phyloP scores from a whole-genome alignment of 1,284 basidiomycete genomes.

The Coniferiporia sulphurascens region DNA sequence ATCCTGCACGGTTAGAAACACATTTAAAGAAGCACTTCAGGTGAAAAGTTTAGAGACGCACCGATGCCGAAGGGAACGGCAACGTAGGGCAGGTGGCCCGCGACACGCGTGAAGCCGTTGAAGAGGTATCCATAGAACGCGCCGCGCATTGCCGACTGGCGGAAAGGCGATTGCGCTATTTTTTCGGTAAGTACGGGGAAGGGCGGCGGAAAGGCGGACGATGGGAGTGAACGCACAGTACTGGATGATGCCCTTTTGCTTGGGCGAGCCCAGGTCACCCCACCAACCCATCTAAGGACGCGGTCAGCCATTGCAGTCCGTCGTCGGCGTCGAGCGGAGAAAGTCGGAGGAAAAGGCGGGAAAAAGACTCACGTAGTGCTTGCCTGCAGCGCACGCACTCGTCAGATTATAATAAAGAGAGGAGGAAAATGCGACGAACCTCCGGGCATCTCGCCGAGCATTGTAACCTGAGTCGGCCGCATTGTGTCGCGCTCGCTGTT shows the following conservation, averaged over 20 bases:
- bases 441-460: constrained; percentile 74
- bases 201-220: constrained; percentile 2
- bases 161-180: constrained; percentile 79
- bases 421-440: constrained; percentile 36
- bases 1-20: constrained; percentile 45
- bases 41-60: constrained; percentile 36
- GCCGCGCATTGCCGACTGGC: constrained; percentile 68
- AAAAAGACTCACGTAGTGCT: constrained; percentile 58
- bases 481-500: constrained; percentile 38
- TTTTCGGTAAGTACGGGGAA: background rate
- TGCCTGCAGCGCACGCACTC: constrained; percentile 33
- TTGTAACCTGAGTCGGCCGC: constrained; percentile 59
- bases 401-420: background rate
- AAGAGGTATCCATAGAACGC: constrained; percentile 76
- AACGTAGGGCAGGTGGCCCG: constrained; percentile 76
- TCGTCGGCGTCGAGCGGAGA: constrained; percentile 16
- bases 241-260: constrained; percentile 74
- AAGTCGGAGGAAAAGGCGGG: background rate
- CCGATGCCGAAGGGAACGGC: constrained; percentile 73
- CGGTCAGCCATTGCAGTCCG: background rate
- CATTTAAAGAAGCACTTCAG: too few species aligned
- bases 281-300: constrained; percentile 78
- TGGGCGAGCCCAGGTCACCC: constrained; percentile 72
- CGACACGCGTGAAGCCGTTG: constrained; percentile 81
- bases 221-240: constrained; percentile 62